A percentile compares a stretch with the other conserved stretches of the same genome.
phyloP scores from a whole-genome alignment of 768 basidiomycete genomes.

The Chalciporus chontae region DNA sequence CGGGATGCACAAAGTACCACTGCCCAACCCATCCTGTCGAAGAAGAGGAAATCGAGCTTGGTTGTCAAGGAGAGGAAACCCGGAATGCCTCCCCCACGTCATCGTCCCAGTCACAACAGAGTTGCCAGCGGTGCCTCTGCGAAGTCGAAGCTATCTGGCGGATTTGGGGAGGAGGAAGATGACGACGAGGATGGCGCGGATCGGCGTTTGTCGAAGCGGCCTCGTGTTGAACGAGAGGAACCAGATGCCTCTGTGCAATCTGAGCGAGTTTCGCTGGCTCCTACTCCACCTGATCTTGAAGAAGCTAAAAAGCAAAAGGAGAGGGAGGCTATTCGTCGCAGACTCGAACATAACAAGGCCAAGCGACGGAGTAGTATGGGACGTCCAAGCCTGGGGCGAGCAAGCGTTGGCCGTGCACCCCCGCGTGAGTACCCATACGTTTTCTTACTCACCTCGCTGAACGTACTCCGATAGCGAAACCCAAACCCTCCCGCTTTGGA shows the following conservation, averaged over 20 bases:
- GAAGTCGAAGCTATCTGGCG: conserved; percentile 46
- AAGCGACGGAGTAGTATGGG: conserved; percentile 68
- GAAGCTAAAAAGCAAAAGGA: conserved; percentile 40
- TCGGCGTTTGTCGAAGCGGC: conserved; percentile 43
- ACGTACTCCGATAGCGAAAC: conserved; percentile 32
- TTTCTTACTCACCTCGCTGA: conserved; percentile 2
- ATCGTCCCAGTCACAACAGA: conserved; percentile 24
- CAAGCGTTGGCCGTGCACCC: conserved; percentile 39
- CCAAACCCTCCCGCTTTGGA: conserved; percentile 54
- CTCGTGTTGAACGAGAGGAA: conserved; percentile 35
- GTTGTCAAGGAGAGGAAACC: conserved; percentile 33
- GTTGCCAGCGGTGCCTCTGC: conserved; percentile 23
- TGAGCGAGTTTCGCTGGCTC: conserved; percentile 36
- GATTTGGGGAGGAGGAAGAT: conserved; percentile 52
- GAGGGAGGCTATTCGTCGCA: conserved; percentile 57
- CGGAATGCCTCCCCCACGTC: conserved; percentile 9
- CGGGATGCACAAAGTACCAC: conserved; percentile 26
- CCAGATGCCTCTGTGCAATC: conserved; percentile 21
- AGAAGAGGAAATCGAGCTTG: conserved; percentile 52
- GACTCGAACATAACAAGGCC: conserved; percentile 64
- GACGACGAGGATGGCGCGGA: conserved; percentile 39
- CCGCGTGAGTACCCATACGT: conserved; percentile 34
- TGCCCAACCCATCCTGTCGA: conserved; percentile 24
- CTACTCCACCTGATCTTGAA: conserved; percentile 12
- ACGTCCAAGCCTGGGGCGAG: conserved; percentile 35